Conservation (phyloP, 2,329 filamentous ascomycete species). For the Pezicula rhizophila region DNA sequence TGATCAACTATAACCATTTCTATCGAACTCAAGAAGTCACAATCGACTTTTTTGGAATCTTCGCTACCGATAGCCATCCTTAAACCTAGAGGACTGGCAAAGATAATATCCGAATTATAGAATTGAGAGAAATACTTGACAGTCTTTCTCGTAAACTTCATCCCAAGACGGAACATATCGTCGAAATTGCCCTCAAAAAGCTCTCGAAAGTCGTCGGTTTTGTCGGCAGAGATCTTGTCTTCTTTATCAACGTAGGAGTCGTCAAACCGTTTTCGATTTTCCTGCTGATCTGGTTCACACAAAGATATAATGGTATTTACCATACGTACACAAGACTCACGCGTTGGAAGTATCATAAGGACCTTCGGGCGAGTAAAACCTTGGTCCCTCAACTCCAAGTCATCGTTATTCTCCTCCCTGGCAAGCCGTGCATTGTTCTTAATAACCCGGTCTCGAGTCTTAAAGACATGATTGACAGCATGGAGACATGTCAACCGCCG, state of each 20-base stretch:
- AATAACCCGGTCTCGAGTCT: slow-evolving; percentile 85
- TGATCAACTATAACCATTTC: slow-evolving; percentile 89
- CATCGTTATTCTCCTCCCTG: slow-evolving; percentile 55
- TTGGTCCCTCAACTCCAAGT: slow-evolving; percentile 79
- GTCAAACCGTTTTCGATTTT: slow-evolving; percentile 88
- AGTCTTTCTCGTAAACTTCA: slow-evolving; percentile 95
- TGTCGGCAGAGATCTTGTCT: slow-evolving; percentile 63
- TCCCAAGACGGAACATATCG: slow-evolving; percentile 91
- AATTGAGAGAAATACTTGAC: slow-evolving; percentile 93
- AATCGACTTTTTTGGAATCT: slow-evolving; percentile 62
- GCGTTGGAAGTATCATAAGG: slow-evolving; percentile 81
- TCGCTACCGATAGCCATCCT: slow-evolving; percentile 82
- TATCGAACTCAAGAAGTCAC: slow-evolving; percentile 89
- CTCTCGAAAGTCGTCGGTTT: slow-evolving; percentile 80
- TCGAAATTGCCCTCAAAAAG: slow-evolving; percentile 94
- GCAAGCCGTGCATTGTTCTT: slow-evolving; percentile 83
- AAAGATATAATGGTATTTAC: slow-evolving; percentile 71
- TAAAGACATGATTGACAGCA: slow-evolving; percentile 85
- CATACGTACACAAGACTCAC: slow-evolving; percentile 75
- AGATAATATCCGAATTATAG: slow-evolving; percentile 91
- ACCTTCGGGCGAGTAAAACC: slow-evolving; percentile 94
- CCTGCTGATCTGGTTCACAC: slow-evolving; percentile 81
- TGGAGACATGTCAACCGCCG: slow-evolving; percentile 74
- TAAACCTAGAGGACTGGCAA: slow-evolving; percentile 84
- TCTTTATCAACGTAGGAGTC: slow-evolving; percentile 71